Evolutionary conservation across 352 stramenopile genomes (phyloP), one percentile per base, ranked within the genome.

Genomic region (Pythium monospermum): DNA sequence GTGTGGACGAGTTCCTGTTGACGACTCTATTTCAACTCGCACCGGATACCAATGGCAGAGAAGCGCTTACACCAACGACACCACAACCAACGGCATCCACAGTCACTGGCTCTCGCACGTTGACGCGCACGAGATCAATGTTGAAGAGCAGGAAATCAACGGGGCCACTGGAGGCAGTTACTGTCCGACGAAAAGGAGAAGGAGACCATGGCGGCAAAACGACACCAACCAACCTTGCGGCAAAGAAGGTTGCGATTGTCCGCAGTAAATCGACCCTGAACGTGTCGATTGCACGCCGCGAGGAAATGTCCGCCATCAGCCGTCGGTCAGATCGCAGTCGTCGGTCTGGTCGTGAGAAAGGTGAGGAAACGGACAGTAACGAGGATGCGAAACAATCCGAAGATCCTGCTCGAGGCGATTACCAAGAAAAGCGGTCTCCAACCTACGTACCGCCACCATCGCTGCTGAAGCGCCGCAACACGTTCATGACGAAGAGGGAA

Each of bases 231-330:
- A 35, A 35, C 7, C 8, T 35, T 13, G 30, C 30, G n/a, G n/a
- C 30, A 13, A 53, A 53, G 31, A 40, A 33, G 28, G 35, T 31
- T 3, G 43, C 28, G 11, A 41, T 72, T 3, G 56, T 45, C 3
- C 72, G 75, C 1, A 86, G 75, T 44, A 78, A 83, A n/a, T 86
- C 75, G 16, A 63, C 68, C 6, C 58, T 55, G 28, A 69, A 72
- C 23, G 46, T 68, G 8, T 68, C 59, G 2, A 48, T 71, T 5
- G 61, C 57, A 33, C 58, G 59, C 4, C 59, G 68, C 0, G 51
- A 69, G 8, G 42, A 55, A 26, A 30, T 70, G 0, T 81, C 70
- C 1, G 49, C 45, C 31, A 33, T 61, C 15, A 56, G 57, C 12
- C 39, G 28, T 4, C 49, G 53, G 1, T 69, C 56, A 3, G 35